Percentiles rank a stretch among this genome's conserved stretches.
phyloP scores from a whole-genome alignment of 495 filamentous ascomycete genomes.

The Tuber umbilicatum region DNA sequence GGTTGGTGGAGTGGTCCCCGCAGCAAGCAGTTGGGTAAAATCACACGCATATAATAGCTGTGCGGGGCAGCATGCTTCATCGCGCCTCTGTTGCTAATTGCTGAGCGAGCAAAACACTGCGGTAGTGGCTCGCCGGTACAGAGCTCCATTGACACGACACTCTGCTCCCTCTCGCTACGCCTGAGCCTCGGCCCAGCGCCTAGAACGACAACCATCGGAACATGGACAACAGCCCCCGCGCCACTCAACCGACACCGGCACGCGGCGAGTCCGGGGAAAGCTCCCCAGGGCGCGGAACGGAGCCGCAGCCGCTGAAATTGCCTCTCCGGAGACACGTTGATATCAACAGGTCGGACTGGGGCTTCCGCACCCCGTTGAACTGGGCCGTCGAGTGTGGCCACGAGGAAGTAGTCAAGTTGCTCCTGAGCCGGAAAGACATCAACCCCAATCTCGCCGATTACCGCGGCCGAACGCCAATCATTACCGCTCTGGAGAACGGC shows the following conservation, averaged over 20 bases:
- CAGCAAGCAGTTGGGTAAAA: neutral
- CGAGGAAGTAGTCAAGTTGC: conserved; percentile 30
- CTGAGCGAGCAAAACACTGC: neutral
- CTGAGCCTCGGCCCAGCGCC: neutral
- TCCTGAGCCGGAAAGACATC: conserved; percentile 23
- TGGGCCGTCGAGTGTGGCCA: conserved; percentile 38
- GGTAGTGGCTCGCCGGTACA: neutral
- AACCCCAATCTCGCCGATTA: conserved; percentile 5
- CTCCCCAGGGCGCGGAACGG: too few species aligned
- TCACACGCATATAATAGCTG: neutral
- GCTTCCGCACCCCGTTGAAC: conserved; percentile 37
- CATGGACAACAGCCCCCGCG: neutral
- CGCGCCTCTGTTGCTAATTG: neutral
- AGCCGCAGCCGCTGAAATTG: neutral
- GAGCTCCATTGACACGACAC: neutral
- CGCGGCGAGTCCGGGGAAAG: too few species aligned
- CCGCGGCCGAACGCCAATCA: conserved; percentile 19
- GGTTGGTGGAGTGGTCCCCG: neutral
- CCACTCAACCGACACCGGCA: neutral
- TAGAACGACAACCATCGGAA: neutral
- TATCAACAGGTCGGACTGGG: neutral
- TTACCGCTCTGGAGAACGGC: neutral
- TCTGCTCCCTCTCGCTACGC: neutral
- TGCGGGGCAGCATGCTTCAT: neutral
- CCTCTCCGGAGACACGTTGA: neutral